Conservation (phyloP, 495 filamentous ascomycete genomes). For the Xylaria castorea region DNA sequence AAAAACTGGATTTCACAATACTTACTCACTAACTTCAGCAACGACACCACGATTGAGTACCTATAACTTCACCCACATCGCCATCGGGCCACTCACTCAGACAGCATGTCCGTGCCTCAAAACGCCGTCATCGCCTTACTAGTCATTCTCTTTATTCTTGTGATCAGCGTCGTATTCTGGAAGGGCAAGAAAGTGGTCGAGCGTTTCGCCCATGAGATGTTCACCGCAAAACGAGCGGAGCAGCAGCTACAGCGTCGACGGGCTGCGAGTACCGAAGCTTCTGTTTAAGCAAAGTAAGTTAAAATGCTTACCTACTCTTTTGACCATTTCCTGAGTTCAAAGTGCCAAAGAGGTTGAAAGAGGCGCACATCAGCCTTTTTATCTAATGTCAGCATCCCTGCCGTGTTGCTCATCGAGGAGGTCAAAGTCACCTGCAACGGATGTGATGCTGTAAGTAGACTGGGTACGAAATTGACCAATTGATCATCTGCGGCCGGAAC, state of each 20-base stretch:
- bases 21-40: background rate
- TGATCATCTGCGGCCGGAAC: background rate
- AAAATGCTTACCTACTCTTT: background rate
- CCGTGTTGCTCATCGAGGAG: background rate
- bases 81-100: background rate
- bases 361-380: background rate
- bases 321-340: background rate
- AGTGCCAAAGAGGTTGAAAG: background rate
- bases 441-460: background rate
- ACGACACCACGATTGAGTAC: background rate
- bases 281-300: slow-evolving; percentile 11
- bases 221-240: slow-evolving; percentile 17
- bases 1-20: background rate
- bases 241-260: background rate
- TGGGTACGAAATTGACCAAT: background rate
- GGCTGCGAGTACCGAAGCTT: background rate
- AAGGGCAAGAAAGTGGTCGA: slow-evolving; percentile 12
- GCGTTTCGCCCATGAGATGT: slow-evolving; percentile 30
- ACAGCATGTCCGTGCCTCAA: slow-evolving; percentile 7
- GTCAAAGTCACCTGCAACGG: background rate
- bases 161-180: slow-evolving; percentile 21
- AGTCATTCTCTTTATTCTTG: slow-evolving; percentile 23
- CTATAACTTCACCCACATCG: background rate
- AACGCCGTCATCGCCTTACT: slow-evolving; percentile 29
- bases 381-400: background rate